Evolutionary conservation across 2,329 filamentous ascomycete species (phyloP), one percentile per base, ranked within the genome.

Genomic region (Teratosphaeria viscida): DNA sequence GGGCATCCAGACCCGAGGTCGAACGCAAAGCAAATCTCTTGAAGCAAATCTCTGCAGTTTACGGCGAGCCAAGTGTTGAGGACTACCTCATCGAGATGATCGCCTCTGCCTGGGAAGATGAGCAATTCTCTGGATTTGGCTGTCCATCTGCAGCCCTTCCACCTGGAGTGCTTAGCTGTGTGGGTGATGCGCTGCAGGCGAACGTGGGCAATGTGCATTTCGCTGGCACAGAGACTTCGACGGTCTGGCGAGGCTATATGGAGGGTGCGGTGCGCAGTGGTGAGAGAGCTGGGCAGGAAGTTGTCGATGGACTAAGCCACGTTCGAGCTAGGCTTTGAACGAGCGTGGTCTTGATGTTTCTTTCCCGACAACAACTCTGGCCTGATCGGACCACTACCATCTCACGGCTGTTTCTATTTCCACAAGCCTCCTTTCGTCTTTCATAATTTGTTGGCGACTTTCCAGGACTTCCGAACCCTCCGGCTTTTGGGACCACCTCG

Each of bases 171-270:
- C 54, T 70, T 56, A 66, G 65, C 4, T 60, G 63, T 35, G 67
- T 63, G 26, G 64, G 65, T 54, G 57, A 68, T 56, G 63, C 65
- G 10, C 57, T 68, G 29, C 60, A 64, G 39, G 64, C 63, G 23
- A 62, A 63, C 16, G 58, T 70, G 55, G 71, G 75, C 5, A 72
- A 78, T 35, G 32, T 82, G 3, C 77, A 83, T 63, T 84, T 83
- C 63, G 79, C 76, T 2, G 81, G 82, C 0, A 82, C 81, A 0
- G 82, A 84, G 71, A 80, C 77, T 0, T 75, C 77, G 0, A 72
- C 65, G 2, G 75, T 79, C 60, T 84, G 81, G 81, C 80, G 78
- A 58, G 81, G 81, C 0, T 83, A 83, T 65, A 82, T 84, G 79
- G 82, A 84, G 61, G 82, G 82, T 1, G 82, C 82, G 0, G 70